Base-by-base conservation (phyloP, 257 asterid genomes). In the Coffea eugenioides region DNA sequence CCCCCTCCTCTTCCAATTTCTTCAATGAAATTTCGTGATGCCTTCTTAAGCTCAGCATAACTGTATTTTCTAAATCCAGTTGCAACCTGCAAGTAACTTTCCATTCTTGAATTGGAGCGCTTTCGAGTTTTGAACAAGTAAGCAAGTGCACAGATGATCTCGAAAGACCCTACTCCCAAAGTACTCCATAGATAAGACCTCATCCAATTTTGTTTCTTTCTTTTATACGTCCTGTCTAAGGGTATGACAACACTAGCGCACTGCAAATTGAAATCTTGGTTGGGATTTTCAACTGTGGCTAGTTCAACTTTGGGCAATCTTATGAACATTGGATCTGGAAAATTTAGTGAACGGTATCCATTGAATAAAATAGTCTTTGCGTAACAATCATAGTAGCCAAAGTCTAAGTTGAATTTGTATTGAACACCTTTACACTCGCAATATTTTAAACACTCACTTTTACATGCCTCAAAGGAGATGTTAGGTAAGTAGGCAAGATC, bases 1-100 rank as follows among this genome's bases (percentile, higher is more conserved):
- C 83, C 76, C 15, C 86, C 84, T 56, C 92, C 87, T 56, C 83
- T 79, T 8, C 89, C 92, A 23, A 86, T 79, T 56, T 88, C 90
- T 45, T 81, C 79, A 0, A 75, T 81, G 84, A 88, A 86, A 80
- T 83, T 80, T 3, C 61, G n/a, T 1, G 90, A 36, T 16, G 90
- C 89, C 78, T 75, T 81, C 46, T 85, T 87, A 3, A 87, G 88
- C 85, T 87, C 86, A 4, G 76, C 77, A 31, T 85, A 88, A 6
- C 79, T 83, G 59, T 85, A 86, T 75, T 75, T 79, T 82, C 84
- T 81, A 82, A 88, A 88, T 39, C 88, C 86, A 0, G 80, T 64
- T 0, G 75, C 79, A 25, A 74, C 85, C 41, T 83, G 86, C 61
- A 79, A 54, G 59, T 86, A 83, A 4, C 83, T 83, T n/a, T 67